Evolutionary conservation across 2,329 filamentous ascomycete species (phyloP), one percentile per base, ranked within the genome.

Genomic region (Colletotrichum destructivum): DNA sequence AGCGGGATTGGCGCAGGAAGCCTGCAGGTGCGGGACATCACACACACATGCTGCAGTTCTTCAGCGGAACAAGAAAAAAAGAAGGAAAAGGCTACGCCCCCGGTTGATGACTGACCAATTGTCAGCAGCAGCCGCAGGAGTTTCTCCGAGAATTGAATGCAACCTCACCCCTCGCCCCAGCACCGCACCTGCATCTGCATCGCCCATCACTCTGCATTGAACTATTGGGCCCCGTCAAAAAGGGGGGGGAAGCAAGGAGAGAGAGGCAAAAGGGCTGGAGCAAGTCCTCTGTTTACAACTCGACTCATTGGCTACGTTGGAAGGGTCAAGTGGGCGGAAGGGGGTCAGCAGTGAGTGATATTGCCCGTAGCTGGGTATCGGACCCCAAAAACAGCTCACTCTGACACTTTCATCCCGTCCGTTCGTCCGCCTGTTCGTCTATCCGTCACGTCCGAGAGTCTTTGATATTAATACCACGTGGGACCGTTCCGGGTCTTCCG

Each of bases 1-100:
- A 63, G 61, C 61, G 61, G 47, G 12, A 46, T 63, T 63, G 61
- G 35, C 61, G 61, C 61, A 63, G 38, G 38, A 31, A 35, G 54
- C 7, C 49, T 63, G 61, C 49, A 63, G 47, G 61, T 38, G 42
- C 38, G 57, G 35, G 35, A 38, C 35, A 38, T 9, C 35, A 38
- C 35, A 38, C 35, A 38, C 35, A 21, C 16, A 18, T n/a, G 13
- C 26, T 42, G 38, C 11, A 42, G 49, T 54, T 46, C 49, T 55
- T 23, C 49, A 54, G 15, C 61, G 49, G 40, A 44, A 63, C 47
- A n/a, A 15, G 42, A 63, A 44, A 35, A 35, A 35, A 35, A 26
- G 26, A 26, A 4, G 26, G 3, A 35, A 35, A 9, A 9, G 31
- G 31, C 31, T 38, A 12, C 42, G 54, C 38, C 47, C 38, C 31